Base-by-base conservation (phyloP, 805 yeast species). In the Spathaspora gorwiae region DNA sequence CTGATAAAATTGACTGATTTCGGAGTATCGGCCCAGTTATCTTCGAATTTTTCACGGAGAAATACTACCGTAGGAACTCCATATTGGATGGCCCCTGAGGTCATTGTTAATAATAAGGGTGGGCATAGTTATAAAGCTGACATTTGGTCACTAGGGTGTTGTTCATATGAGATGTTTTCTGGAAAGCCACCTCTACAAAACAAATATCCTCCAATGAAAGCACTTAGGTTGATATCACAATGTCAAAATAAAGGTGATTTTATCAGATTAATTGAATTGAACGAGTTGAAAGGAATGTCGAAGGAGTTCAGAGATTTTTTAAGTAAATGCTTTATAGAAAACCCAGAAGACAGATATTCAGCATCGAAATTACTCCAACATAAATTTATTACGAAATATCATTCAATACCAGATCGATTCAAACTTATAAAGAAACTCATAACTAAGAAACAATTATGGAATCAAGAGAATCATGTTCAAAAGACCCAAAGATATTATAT, bases 111-210 rank as follows among this genome's bases (percentile, higher is more conserved):
- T 51, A 79, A 76, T 49, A 78, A 81, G 52, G 79, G 81, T n/a
- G 83, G 78, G 43, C 75, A 72, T 51, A 59, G 67, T 43, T 70
- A 49, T 51, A 75, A 79, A 42, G 90, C 92, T 0, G 94, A 85
- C 61, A 75, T 85, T 3, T 85, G 94, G 94, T 82, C 88, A 7
- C 65, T 85, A 47, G 94, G 92, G 1, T 84, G 88, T 48, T 85
- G 92, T 32, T 80, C 87, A 2, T 81, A 81, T 46, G 95, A 86
- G 57, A 63, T 86, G 49, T 83, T 84, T 10, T 72, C 72, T 29
- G 89, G 90, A 0, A 82, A 76, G 52, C 94, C 95, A 0, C 94
- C 95, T 8, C 59, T 82, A 31, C 76, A 71, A 47, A 61, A 52
- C 29, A 59, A 57, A 12, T 62, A 52, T 47, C 55, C 73, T 1